A percentile compares a stretch with the other conserved stretches of the same genome.
Conservation (phyloP, 495 filamentous ascomycete species). For the Annulohypoxylon bovei region DNA sequence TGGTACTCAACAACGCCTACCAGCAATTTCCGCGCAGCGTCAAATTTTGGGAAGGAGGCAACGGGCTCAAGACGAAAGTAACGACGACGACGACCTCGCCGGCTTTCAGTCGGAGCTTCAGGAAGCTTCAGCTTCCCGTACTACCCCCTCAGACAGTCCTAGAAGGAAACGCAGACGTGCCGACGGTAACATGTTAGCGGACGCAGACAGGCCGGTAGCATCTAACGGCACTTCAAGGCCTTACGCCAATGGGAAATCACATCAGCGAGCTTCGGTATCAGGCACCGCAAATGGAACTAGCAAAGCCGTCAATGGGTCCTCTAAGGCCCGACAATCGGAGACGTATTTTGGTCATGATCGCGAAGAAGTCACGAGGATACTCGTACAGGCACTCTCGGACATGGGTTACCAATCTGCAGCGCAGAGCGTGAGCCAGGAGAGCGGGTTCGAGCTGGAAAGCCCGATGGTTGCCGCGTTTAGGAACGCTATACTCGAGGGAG, state of each 20-base stretch:
- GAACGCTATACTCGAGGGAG: slow-evolving; percentile 79
- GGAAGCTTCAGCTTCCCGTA: slow-evolving; percentile 32
- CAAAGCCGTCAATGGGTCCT: slow-evolving; percentile 53
- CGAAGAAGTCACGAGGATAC: slow-evolving; percentile 90
- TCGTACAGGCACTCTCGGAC: slow-evolving; percentile 90
- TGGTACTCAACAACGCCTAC: slow-evolving; percentile 24
- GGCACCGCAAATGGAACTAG: slow-evolving; percentile 49
- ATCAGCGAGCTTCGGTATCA: slow-evolving; percentile 25
- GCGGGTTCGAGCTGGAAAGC: slow-evolving; percentile 89
- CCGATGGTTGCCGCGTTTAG: slow-evolving; percentile 85
- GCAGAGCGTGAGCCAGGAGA: slow-evolving; percentile 76
- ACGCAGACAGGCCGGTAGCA: slow-evolving; percentile 33
- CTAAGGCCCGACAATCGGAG: slow-evolving; percentile 36
- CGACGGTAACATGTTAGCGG: slow-evolving; percentile 44
- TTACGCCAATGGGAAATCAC: slow-evolving; percentile 43
- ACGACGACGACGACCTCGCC: slow-evolving; percentile 18
- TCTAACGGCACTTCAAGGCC: slow-evolving; percentile 43
- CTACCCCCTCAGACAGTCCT: slow-evolving; percentile 7
- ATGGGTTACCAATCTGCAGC: slow-evolving; percentile 86
- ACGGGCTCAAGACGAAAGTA: slow-evolving; percentile 36
- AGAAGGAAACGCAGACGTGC: slow-evolving; percentile 43
- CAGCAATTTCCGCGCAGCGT: slow-evolving; percentile 18
- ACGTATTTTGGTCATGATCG: slow-evolving; percentile 81
- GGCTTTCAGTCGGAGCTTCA: slow-evolving; percentile 32
- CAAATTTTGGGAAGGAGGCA: slow-evolving; percentile 43